phyloP scores from a whole-genome alignment of 1,139 yeast genomes.

The Saccharomyces hybrid region DNA sequence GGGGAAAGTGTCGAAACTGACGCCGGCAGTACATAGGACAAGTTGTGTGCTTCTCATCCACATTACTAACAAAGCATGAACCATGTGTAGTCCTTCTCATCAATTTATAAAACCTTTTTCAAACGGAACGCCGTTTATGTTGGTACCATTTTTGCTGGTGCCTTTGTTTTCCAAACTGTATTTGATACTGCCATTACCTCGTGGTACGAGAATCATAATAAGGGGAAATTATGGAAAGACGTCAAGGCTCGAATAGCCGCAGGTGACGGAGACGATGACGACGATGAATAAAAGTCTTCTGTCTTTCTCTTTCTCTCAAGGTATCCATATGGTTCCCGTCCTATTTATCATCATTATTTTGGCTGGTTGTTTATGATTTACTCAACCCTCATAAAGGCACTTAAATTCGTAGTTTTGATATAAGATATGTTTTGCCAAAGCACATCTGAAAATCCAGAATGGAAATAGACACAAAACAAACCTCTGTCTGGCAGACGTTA shows the following conservation, averaged over 20 bases:
- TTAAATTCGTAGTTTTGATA: background rate
- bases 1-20: background rate
- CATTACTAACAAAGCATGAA: conserved; percentile 8
- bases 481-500: background rate
- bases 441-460: background rate
- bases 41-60: conserved; percentile 1
- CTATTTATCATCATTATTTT: background rate
- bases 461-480: background rate
- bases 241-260: conserved; percentile 63
- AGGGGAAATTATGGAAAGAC: conserved; percentile 96
- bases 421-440: background rate
- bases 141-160: conserved; percentile 75
- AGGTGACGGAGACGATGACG: conserved; percentile 53
- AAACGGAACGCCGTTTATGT: conserved; percentile 92
- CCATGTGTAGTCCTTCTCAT: conserved; percentile 36
- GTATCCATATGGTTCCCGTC: background rate
- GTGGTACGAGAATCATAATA: conserved; percentile 84
- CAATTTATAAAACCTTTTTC: conserved; percentile 63
- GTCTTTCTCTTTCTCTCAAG: background rate
- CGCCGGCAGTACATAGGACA: background rate
- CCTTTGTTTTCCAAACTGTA: conserved; percentile 83
- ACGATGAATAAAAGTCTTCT: background rate
- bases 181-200: conserved; percentile 72
- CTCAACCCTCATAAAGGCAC: background rate
- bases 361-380: background rate